Conservation (phyloP, 202 grass and related monocot species). For the Cymbopogon flexuosus region DNA sequence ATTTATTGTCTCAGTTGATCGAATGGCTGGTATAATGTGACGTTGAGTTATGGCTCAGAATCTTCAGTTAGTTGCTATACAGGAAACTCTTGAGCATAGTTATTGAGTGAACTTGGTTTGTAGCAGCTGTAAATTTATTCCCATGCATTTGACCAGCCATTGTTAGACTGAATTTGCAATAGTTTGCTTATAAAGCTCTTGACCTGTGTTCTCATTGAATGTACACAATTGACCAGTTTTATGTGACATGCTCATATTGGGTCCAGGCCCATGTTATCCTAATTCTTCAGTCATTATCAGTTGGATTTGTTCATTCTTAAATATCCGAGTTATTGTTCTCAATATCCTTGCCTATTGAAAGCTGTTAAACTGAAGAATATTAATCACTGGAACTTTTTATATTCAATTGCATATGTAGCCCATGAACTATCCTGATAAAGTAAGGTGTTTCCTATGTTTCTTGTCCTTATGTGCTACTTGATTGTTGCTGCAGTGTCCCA, state of each 20-base stretch:
- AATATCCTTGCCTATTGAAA: constrained; percentile 4
- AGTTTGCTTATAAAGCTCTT: background rate
- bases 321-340: background rate
- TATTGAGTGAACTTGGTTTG: background rate
- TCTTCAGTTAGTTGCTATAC: background rate
- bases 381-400: background rate
- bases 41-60: background rate
- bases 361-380: background rate
- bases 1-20: background rate
- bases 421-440: background rate
- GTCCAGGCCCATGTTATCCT: background rate
- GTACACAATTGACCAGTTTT: background rate
- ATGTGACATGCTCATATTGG: background rate
- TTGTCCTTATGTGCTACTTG: constrained; percentile 22
- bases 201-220: background rate
- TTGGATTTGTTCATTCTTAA: background rate
- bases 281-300: background rate
- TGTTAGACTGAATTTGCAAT: background rate
- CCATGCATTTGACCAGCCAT: background rate
- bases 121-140: background rate
- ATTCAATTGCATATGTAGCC: background rate
- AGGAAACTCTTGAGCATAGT: background rate
- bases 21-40: background rate
- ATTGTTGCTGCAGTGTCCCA: constrained; percentile 59
- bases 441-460: constrained; percentile 20